A percentile compares a stretch with the other conserved stretches of the same genome.
Conservation (phyloP, 805 yeast genomes). For the Candida jianshihensis region DNA sequence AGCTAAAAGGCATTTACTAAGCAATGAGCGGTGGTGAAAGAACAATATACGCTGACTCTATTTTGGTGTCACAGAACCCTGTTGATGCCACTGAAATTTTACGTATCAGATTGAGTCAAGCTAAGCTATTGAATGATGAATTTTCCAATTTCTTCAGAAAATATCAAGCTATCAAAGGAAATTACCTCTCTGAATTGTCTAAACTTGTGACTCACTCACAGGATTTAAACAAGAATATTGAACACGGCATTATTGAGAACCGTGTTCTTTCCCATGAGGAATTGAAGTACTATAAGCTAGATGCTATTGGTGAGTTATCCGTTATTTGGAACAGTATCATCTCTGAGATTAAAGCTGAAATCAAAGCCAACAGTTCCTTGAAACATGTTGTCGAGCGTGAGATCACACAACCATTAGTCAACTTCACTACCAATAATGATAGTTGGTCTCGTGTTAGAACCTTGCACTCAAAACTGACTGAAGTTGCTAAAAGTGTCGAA, state of each 20-base stretch:
- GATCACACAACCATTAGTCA: constrained; percentile 46
- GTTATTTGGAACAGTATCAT: constrained; percentile 39
- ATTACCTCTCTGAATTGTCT: constrained; percentile 16
- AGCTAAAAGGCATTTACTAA: no score
- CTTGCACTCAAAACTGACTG: constrained; percentile 35
- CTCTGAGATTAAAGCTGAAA: constrained; percentile 37
- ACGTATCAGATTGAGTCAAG: constrained; percentile 47
- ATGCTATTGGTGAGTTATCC: constrained; percentile 38
- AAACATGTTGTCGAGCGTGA: constrained; percentile 43
- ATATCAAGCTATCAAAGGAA: constrained; percentile 19
- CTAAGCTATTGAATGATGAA: constrained; percentile 49
- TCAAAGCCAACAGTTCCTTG: constrained; percentile 42
- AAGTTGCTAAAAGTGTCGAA: constrained; percentile 37
- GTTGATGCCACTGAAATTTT: constrained; percentile 54
- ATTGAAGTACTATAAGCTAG: constrained; percentile 41
- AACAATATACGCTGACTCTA: constrained; percentile 32
- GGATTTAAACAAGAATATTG: constrained; percentile 28
- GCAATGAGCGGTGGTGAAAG: constrained; percentile 16
- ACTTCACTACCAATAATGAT: constrained; percentile 45
- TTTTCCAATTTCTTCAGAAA: constrained; percentile 56
- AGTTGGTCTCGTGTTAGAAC: constrained; percentile 49
- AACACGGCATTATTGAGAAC: constrained; percentile 27
- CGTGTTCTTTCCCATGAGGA: constrained; percentile 36
- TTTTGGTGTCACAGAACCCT: constrained; percentile 42
- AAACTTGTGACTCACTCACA: constrained; percentile 15